Percentiles rank a stretch among this genome's conserved stretches.
These are phyloP conservation scores for Aspergillus piperis DNA, from an alignment of 2,329 filamentous ascomycete species.

Conservation along the genomic window DNA sequence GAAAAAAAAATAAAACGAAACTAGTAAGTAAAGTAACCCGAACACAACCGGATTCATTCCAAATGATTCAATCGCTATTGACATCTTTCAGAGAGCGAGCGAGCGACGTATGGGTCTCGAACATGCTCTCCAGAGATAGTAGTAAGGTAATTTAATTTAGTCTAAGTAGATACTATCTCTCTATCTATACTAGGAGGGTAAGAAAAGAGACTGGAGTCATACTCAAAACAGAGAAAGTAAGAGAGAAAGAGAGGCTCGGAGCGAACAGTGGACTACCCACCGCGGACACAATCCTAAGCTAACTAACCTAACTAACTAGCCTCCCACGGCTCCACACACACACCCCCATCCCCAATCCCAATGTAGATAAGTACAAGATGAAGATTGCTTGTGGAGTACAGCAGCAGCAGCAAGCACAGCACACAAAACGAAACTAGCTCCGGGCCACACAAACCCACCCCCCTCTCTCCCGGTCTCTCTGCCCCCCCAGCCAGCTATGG, in stretches of 20 bases:
- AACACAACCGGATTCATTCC: background rate
- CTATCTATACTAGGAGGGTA: too few species aligned
- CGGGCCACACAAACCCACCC: too few species aligned
- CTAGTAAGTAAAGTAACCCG: background rate
- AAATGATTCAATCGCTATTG: background rate
- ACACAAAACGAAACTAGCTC: too few species aligned
- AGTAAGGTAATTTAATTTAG: slow-evolving; percentile 18
- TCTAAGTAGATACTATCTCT: too few species aligned
- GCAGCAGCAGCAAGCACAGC: background rate
- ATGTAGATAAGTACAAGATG: slow-evolving; percentile 5
- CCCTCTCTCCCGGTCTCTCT: too few species aligned
- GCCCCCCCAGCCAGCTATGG: too few species aligned
- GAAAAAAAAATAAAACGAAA: too few species aligned
- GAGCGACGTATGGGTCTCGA: slow-evolving; percentile 12
- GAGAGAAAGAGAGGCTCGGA: slow-evolving; percentile 3
- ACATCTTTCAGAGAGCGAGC: background rate
- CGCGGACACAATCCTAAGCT: background rate
- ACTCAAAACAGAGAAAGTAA: too few species aligned
- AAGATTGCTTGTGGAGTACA: slow-evolving; percentile 10
- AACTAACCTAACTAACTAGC: background rate
- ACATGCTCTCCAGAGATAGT: slow-evolving; percentile 14
- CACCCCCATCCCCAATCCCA: background rate
- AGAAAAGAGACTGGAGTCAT: too few species aligned
- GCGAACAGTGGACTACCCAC: slow-evolving; percentile 10
- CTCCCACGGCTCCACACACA: slow-evolving; percentile 18